Base-by-base conservation (phyloP, 768 basidiomycete genomes). In the Tylopilus subfusipes region DNA sequence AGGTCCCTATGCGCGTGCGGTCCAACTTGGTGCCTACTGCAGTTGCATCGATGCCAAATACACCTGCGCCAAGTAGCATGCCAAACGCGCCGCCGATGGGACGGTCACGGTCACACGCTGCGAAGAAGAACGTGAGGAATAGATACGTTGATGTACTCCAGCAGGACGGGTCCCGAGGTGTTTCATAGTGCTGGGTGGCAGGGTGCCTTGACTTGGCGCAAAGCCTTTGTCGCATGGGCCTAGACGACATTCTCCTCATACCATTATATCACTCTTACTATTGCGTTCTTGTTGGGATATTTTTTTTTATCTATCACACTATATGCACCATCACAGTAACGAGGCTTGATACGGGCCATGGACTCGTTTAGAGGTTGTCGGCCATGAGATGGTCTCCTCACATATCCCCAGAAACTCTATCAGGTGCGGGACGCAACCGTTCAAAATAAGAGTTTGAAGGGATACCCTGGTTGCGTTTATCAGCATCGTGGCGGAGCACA, bases 131-230 rank as follows among this genome's bases (percentile, higher is more conserved):
- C 59, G 73, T 90, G 52, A 82, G 92, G 52, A 89, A 77, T 67
- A 83, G 90, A 57, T 97, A 97, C 66, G 93, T 97, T 3, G 92
- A 94, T 66, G 87, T 94, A n/a, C 86, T 94, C 70, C 84, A 88
- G 59, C 80, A 85, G 62, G 76, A 78, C 30, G 72, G 64, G 30
- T 62, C 57, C 3, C 21, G 46, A 9, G 44, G 67, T 40, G 63
- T 61, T 33, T 61, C 57, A 27, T 62, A 58, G 42, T 33, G 18
- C 38, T n/a, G 2, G 24, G 30, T 24, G 19, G 27, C 8, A 40
- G 24, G 43, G n/a, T 33, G 24, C 16, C 44, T 36, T 50, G 29
- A 21, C 27, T 9, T 18, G 18, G 36, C 36, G n/a, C 38, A 27
- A 43, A 36, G 34, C 27, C 36, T 29, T 16, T 38, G 33, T 21